phyloP scores from a whole-genome alignment of 192 early-diverging fungal genomes.

The Linnemannia zychae region DNA sequence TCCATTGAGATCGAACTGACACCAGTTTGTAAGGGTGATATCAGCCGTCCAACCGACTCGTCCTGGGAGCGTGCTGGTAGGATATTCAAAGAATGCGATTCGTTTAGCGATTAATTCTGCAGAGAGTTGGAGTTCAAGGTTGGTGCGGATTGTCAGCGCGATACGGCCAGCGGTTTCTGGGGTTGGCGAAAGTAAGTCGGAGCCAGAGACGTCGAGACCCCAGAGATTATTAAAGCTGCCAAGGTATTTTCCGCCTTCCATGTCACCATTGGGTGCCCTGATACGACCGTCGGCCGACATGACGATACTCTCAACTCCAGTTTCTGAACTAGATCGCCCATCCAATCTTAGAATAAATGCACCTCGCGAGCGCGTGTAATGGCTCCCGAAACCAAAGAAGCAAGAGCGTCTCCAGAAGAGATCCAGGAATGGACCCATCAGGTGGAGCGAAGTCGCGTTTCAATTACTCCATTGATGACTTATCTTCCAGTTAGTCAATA shows the following conservation, averaged over 20 bases:
- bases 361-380: constrained; percentile 50
- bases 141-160: constrained; percentile 44
- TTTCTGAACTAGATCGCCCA: constrained; percentile 46
- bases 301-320: constrained; percentile 29
- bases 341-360: constrained; percentile 33
- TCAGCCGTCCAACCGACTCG: constrained; percentile 45
- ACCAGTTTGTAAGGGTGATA: constrained; percentile 58
- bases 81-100: constrained; percentile 51
- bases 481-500: constrained; percentile 39
- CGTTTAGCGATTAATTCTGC: constrained; percentile 48
- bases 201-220: constrained; percentile 28
- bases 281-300: constrained; percentile 56
- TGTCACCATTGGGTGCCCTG: constrained; percentile 37
- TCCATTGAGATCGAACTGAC: constrained; percentile 55
- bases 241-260: constrained; percentile 43
- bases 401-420: constrained; percentile 54
- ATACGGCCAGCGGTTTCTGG: constrained; percentile 37
- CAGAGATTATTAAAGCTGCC: constrained; percentile 58
- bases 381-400: constrained; percentile 48
- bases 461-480: constrained; percentile 36
- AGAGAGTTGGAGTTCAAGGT: constrained; percentile 34
- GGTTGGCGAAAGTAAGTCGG: constrained; percentile 28
- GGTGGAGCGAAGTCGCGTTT: constrained; percentile 43
- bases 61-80: constrained; percentile 36
- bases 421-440: constrained; percentile 43